Evolutionary conservation across 2,329 filamentous ascomycete species (phyloP).

Genomic region (Arthrobotrys iridis): DNA sequence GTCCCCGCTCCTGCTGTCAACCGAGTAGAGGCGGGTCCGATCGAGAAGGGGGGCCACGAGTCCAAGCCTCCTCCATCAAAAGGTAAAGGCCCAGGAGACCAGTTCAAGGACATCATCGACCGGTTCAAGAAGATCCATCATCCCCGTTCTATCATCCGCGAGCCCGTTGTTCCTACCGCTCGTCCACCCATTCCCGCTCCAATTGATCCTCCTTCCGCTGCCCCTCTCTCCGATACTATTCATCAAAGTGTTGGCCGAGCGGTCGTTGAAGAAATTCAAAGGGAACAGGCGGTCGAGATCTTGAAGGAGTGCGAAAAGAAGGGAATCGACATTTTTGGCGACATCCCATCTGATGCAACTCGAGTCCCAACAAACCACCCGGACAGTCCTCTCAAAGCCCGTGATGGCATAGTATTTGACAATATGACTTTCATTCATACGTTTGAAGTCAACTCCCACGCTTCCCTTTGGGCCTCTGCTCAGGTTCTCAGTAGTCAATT

Average conservation of each 20-base stretch:
- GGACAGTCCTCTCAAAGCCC: neutral
- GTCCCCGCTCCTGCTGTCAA: neutral
- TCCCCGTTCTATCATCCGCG: neutral
- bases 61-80: neutral
- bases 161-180: too few relatives aligned
- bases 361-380: neutral
- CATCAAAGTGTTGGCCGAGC: neutral
- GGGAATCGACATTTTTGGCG: constrained; percentile 13
- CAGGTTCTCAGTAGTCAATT: constrained; percentile 23
- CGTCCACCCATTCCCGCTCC: neutral
- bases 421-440: constrained; percentile 11
- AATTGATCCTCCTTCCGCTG: neutral
- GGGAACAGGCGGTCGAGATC: neutral
- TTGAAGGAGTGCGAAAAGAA: constrained; percentile 7
- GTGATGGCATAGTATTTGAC: neutral
- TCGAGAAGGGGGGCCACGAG: neutral
- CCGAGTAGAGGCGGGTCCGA: too few relatives aligned
- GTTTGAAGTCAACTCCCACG: constrained; percentile 21
- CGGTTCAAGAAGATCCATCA: neutral
- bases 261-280: neutral
- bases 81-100: neutral
- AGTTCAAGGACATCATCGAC: neutral
- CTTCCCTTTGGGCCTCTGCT: constrained; percentile 31
- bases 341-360: constrained; percentile 5
- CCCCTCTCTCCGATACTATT: neutral